Evolutionary conservation across 2,329 filamentous ascomycete species (phyloP).

Genomic region (Pseudopyrenochaeta lycopersici): DNA sequence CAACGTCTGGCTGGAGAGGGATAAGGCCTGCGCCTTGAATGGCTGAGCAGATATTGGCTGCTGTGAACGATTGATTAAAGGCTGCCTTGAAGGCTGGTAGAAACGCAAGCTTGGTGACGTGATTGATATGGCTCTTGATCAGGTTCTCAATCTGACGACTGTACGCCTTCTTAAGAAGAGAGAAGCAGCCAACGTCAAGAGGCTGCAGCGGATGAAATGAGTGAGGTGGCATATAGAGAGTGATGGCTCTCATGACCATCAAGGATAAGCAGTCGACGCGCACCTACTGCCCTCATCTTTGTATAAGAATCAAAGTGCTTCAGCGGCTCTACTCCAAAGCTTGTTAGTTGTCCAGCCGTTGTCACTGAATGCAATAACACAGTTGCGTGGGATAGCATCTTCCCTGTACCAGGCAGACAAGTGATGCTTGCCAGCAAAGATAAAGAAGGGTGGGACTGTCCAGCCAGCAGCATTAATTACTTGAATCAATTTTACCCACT

Average conservation of each 20-base stretch:
- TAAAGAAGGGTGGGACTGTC: conserved; percentile 23
- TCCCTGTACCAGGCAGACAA: conserved; percentile 7
- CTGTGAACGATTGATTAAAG: conserved; percentile 23
- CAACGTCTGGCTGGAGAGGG: conserved; percentile 36
- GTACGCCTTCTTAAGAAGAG: conserved; percentile 42
- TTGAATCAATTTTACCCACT: conserved; percentile 35
- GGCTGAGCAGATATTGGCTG: conserved; percentile 30
- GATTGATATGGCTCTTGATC: conserved; percentile 31
- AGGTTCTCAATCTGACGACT: conserved; percentile 33
- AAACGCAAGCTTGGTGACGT: conserved; percentile 25
- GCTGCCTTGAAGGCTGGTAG: conserved; percentile 3
- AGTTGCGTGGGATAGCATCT: conserved; percentile 27
- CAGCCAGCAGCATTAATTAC: conserved; percentile 9
- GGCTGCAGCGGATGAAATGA: conserved; percentile 48
- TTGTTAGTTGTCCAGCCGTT: conserved; percentile 50
- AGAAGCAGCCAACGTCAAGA: conserved; percentile 50
- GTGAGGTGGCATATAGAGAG: conserved; percentile 42
- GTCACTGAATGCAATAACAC: conserved; percentile 34
- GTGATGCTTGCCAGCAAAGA: conserved; percentile 20
- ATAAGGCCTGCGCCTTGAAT: conserved; percentile 41
- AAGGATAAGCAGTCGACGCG: background rate
- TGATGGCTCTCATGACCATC: conserved; percentile 3
- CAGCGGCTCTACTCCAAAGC: conserved; percentile 46
- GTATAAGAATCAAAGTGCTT: conserved; percentile 48
- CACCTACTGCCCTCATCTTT: conserved; percentile 7